phyloP scores from a whole-genome alignment of 2,329 filamentous ascomycete species.

The Penicillium thymicola region DNA sequence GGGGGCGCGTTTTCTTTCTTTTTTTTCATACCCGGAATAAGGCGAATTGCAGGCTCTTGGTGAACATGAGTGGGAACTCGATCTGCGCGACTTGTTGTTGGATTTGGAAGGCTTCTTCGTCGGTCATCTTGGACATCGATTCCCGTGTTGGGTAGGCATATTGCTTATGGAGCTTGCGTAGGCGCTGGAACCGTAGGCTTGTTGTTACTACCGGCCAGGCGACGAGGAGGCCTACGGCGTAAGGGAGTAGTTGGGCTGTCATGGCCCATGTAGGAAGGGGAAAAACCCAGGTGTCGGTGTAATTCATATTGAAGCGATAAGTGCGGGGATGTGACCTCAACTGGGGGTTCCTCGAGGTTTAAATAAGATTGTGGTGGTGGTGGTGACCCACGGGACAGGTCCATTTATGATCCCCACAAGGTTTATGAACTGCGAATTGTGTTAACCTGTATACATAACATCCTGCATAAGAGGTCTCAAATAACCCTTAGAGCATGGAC shows the following conservation, averaged over 20 bases:
- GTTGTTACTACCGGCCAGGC: slow-evolving; percentile 30
- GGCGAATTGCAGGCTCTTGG: slow-evolving; percentile 56
- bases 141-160: slow-evolving; percentile 47
- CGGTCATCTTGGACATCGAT: slow-evolving; percentile 53
- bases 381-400: neutral
- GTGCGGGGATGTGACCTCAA: neutral
- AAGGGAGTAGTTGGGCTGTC: slow-evolving; percentile 19
- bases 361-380: neutral
- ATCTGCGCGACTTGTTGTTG: slow-evolving; percentile 45
- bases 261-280: slow-evolving; percentile 3
- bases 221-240: slow-evolving; percentile 19
- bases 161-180: slow-evolving; percentile 40
- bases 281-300: neutral
- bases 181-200: slow-evolving; percentile 30
- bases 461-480: neutral
- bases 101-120: slow-evolving; percentile 52
- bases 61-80: slow-evolving; percentile 55
- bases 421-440: neutral
- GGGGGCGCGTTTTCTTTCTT: too few species aligned
- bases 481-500: neutral
- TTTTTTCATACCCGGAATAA: slow-evolving; percentile 50
- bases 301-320: neutral
- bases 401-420: neutral
- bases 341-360: neutral
- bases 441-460: neutral